A percentile compares a stretch with the other conserved stretches of the same genome.
These are phyloP conservation scores for Salix viminalis DNA, from an alignment of 345 rosid species.

Conservation along the genomic window DNA sequence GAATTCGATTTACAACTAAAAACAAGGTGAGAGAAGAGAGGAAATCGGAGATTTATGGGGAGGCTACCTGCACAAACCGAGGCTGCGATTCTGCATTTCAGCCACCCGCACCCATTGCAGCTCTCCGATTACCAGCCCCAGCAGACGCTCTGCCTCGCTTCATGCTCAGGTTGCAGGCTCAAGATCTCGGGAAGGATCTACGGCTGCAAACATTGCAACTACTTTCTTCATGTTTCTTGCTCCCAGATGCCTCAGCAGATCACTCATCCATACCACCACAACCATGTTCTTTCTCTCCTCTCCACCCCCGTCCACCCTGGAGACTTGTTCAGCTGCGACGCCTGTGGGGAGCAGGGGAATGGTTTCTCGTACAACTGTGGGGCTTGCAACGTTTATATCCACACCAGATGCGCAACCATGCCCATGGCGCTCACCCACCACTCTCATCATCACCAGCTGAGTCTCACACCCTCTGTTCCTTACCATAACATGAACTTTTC, in stretches of 20 bases:
- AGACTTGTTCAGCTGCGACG: conserved; percentile 34
- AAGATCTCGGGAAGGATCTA: conserved; percentile 26
- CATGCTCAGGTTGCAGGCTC: conserved; percentile 38
- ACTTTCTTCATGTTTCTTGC: conserved; percentile 39
- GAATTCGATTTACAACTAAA: not conserved
- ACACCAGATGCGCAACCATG: conserved; percentile 41
- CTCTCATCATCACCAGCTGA: conserved; percentile 42
- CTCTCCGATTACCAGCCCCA: conserved; percentile 25
- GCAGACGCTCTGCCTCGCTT: conserved; percentile 1
- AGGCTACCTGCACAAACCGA: conserved; percentile 19
- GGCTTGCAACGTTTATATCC: conserved; percentile 40
- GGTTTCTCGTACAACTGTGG: conserved; percentile 47
- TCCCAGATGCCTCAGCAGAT: conserved; percentile 35
- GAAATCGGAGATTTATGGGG: conserved; percentile 11
- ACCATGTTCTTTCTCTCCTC: conserved; percentile 35
- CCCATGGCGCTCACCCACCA: conserved; percentile 32
- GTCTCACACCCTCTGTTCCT: conserved; percentile 34
- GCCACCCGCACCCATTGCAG: conserved; percentile 44
- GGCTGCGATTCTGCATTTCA: conserved; percentile 37
- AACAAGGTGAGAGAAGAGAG: not conserved
- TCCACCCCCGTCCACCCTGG: conserved; percentile 28
- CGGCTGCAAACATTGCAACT: conserved; percentile 31
- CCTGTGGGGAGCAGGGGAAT: conserved; percentile 33
- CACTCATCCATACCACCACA: conserved; percentile 39
- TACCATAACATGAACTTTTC: conserved; percentile 25